Evolutionary conservation across 2,329 filamentous ascomycete genomes (phyloP).

Genomic region (Periglandula ipomoeae): DNA sequence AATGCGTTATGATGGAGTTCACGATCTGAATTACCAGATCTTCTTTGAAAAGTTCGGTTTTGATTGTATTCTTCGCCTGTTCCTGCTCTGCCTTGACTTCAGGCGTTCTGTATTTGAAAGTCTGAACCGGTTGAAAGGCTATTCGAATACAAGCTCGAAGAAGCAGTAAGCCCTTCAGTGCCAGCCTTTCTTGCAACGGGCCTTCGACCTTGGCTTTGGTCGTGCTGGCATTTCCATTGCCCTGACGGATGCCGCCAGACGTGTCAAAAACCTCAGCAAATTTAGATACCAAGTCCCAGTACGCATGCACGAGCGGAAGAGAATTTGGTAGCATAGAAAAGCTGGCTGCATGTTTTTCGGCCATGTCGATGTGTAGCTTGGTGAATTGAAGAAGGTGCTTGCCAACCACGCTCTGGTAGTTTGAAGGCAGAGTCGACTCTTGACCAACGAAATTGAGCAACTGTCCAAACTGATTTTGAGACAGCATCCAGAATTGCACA

Average conservation of each 20-base stretch:
- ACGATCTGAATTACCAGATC: conserved; percentile 74
- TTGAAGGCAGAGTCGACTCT: conserved; percentile 42
- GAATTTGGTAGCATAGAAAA: conserved; percentile 78
- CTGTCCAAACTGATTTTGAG: conserved; percentile 67
- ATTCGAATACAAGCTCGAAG: conserved; percentile 78
- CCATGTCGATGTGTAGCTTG: conserved; percentile 86
- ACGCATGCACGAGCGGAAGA: conserved; percentile 65
- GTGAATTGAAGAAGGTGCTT: conserved; percentile 85
- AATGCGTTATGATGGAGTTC: conserved; percentile 73
- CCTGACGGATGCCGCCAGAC: conserved; percentile 45
- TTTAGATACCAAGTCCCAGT: conserved; percentile 73
- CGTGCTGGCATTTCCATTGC: conserved; percentile 24
- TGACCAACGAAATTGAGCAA: conserved; percentile 57
- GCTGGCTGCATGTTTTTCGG: conserved; percentile 66
- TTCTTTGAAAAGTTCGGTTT: conserved; percentile 63
- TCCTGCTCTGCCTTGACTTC: conserved; percentile 70
- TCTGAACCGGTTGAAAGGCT: conserved; percentile 69
- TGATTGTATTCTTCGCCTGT: conserved; percentile 59
- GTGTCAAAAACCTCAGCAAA: conserved; percentile 67
- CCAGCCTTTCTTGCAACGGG: conserved; percentile 66
- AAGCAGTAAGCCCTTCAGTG: conserved; percentile 73
- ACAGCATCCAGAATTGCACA: conserved; percentile 69
- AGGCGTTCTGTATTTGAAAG: conserved; percentile 72
- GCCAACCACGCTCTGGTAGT: conserved; percentile 56
- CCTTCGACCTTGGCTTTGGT: conserved; percentile 46